A percentile compares a stretch with the other conserved stretches of the same genome.
Conservation (phyloP, 306 rosid genomes). For the Sophora flavescens region DNA sequence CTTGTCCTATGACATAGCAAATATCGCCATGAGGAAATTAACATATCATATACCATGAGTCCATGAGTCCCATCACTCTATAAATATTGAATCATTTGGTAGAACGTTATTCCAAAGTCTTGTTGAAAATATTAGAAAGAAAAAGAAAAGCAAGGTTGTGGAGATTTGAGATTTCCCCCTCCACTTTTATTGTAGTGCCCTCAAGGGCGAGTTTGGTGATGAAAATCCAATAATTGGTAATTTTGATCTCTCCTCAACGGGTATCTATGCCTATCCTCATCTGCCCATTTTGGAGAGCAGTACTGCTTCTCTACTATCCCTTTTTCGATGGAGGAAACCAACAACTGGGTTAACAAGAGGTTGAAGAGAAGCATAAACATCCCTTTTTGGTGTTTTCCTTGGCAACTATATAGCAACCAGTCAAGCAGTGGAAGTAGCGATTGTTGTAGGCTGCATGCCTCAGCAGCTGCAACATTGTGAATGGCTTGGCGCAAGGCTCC, state of each 20-base stretch:
- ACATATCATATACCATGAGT: too few species aligned
- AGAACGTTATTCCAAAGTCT: slow-evolving; percentile 47
- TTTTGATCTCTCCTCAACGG: slow-evolving; percentile 41
- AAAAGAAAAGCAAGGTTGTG: slow-evolving; percentile 7
- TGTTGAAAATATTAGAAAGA: slow-evolving; percentile 54
- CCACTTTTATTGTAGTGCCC: slow-evolving; percentile 24
- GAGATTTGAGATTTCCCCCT: slow-evolving; percentile 19
- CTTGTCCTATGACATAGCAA: neutral
- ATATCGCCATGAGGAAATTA: neutral
- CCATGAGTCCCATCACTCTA: neutral
- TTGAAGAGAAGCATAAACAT: slow-evolving; percentile 44
- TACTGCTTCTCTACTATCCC: slow-evolving; percentile 31
- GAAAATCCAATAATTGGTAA: slow-evolving; percentile 30
- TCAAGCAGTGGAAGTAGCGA: neutral
- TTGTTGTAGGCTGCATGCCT: neutral
- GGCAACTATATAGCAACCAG: neutral
- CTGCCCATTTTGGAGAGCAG: slow-evolving; percentile 38
- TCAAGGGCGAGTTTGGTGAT: slow-evolving; percentile 41
- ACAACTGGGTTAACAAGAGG: slow-evolving; percentile 53
- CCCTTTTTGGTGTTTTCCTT: neutral
- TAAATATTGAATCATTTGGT: slow-evolving; percentile 36
- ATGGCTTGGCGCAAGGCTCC: slow-evolving; percentile 45
- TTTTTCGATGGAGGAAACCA: slow-evolving; percentile 51
- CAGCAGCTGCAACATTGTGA: slow-evolving; percentile 10
- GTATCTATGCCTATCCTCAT: slow-evolving; percentile 39